A percentile compares a stretch with the other conserved stretches of the same genome.
phyloP scores from a whole-genome alignment of 768 basidiomycete species.

The Lentinus tigrinus region DNA sequence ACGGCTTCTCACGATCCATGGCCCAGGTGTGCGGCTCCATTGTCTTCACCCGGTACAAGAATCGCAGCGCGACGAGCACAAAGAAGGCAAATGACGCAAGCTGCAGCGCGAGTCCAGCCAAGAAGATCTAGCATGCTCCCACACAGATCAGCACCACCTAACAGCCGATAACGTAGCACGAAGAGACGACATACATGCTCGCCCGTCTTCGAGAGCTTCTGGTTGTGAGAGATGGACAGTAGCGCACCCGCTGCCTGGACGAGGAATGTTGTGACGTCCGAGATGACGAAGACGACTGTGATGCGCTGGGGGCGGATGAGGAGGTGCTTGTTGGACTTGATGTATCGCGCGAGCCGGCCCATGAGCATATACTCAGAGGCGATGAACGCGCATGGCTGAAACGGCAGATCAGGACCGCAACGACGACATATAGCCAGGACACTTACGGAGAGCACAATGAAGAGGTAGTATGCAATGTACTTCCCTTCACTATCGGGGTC shows the following conservation, averaged over 20 bases:
- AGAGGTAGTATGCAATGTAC: constrained; percentile 57
- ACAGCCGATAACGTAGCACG: background rate
- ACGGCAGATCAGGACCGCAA: background rate
- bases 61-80: constrained; percentile 43
- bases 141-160: background rate
- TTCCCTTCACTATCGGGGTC: constrained; percentile 51
- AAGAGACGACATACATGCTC: constrained; percentile 9
- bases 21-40: constrained; percentile 41
- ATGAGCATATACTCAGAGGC: constrained; percentile 67
- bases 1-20: constrained; percentile 36
- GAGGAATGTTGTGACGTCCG: constrained; percentile 65
- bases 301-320: constrained; percentile 48
- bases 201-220: constrained; percentile 8
- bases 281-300: constrained; percentile 57
- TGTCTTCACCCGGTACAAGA: constrained; percentile 47
- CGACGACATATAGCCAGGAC: background rate
- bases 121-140: constrained; percentile 41
- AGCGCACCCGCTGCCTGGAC: constrained; percentile 54
- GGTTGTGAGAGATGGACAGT: constrained; percentile 38
- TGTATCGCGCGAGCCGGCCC: constrained; percentile 53
- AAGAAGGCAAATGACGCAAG: constrained; percentile 53
- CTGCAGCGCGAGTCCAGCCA: constrained; percentile 57
- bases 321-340: constrained; percentile 48
- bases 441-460: constrained; percentile 58
- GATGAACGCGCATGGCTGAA: constrained; percentile 72